Base-by-base conservation (phyloP, 306 rosid genomes). In the Quercus cerris region DNA sequence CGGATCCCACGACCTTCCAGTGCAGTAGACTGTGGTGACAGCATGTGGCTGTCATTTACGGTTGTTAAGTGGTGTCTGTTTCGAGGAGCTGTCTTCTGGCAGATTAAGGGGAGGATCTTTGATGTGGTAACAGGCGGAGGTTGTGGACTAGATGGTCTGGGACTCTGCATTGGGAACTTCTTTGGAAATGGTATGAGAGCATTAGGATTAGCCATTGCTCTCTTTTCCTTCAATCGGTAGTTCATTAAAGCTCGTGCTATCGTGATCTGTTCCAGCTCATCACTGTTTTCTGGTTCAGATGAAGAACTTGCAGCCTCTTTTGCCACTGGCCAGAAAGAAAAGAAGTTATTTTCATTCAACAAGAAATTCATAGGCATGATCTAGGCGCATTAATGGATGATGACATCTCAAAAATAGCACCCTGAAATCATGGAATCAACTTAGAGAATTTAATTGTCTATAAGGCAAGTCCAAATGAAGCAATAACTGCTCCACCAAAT, bases 191-290 rank as follows among this genome's bases (percentile, higher is more conserved):
- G 89, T 85, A 91, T 87, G 6, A 85, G 87, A 54, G 92, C 87
- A 81, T 90, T 87, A 28, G 93, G 86, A 75, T 96, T 90, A 17
- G 93, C 78, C 89, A 85, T 87, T 25, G 90, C 79, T 76, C 89
- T 85, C 78, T 96, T 93, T 84, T 96, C 98, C 89, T 93, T 93
- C 82, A 86, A 67, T 1, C 97, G 97, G 84, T 85, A 96, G 76
- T 87, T 90, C 58, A 87, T 71, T 27, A 96, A 86, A 64, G 99
- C 97, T 70, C 98, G 87, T 5, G 99, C 97, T 85, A 96, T 88
- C 2, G 98, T 93, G 86, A 93, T 93, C 85, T 96, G 99, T 83
- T 96, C 99, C 75, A 93, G 79, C 79, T 96, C 99, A 68, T 96
- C 99, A 25, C 73, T 91, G 90, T 78, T 90, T 61, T 96, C 99